Conservation (phyloP, 257 asterid genomes). For the Catharanthus roseus region DNA sequence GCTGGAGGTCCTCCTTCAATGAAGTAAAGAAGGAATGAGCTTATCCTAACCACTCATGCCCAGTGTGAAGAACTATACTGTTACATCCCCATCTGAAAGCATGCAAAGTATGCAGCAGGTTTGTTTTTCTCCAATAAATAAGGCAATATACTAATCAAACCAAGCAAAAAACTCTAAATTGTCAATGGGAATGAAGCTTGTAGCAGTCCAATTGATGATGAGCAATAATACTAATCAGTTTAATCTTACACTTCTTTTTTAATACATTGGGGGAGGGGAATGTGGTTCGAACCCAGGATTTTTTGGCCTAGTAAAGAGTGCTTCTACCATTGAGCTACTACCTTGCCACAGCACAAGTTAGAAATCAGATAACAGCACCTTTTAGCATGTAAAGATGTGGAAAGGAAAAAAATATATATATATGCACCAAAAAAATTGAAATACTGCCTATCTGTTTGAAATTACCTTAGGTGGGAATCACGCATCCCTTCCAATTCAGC, state of each 20-base stretch:
- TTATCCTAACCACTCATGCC: not conserved
- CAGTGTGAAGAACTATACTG: not conserved
- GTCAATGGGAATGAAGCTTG: not conserved
- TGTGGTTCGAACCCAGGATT: too few species aligned
- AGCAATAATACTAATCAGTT: too few species aligned
- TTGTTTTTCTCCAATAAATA: not conserved
- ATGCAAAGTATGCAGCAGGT: not conserved
- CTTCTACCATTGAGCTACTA: not conserved
- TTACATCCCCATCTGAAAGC: not conserved
- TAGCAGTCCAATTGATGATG: not conserved
- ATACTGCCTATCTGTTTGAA: not conserved
- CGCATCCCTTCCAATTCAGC: constrained; percentile 94
- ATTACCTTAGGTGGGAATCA: constrained; percentile 79
- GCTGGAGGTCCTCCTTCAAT: not conserved
- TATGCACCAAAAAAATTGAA: not conserved
- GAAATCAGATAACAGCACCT: not conserved
- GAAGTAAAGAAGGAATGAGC: not conserved
- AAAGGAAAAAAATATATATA: not conserved
- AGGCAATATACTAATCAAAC: not conserved
- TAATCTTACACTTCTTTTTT: too few species aligned
- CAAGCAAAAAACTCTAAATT: not conserved
- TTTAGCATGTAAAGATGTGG: not conserved
- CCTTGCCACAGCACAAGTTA: not conserved
- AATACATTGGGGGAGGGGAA: too few species aligned
- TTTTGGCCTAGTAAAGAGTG: too few species aligned